Conservation (phyloP, 2,329 filamentous ascomycete species). For the Trichoderma atrobrunneum region DNA sequence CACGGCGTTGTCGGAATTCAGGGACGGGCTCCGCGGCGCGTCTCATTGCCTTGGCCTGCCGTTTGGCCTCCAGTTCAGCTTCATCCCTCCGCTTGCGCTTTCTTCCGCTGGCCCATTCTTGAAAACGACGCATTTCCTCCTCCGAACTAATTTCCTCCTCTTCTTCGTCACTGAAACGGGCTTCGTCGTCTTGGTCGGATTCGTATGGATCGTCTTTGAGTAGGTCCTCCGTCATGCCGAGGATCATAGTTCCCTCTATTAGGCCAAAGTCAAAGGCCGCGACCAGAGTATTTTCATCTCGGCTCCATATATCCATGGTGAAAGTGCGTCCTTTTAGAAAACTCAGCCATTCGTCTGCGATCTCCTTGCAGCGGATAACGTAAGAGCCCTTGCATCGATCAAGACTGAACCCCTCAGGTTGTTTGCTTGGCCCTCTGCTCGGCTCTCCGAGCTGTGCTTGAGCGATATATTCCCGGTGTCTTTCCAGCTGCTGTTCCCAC, state of each 20-base stretch:
- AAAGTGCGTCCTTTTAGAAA: neutral
- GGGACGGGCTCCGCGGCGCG: too few relatives aligned
- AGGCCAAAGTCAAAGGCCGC: neutral
- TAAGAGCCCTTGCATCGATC: neutral
- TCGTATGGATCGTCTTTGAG: neutral
- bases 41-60: too few relatives aligned
- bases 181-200: neutral
- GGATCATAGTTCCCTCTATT: neutral
- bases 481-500: neutral
- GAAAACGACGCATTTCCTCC: neutral
- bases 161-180: neutral
- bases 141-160: neutral
- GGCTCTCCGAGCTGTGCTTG: neutral
- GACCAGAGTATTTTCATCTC: neutral
- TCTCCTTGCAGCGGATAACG: neutral
- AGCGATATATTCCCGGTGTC: neutral
- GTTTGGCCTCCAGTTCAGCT: too few relatives aligned
- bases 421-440: neutral
- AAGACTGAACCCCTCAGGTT: neutral
- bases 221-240: neutral
- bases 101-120: neutral
- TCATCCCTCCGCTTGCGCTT: neutral
- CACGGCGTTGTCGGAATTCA: neutral
- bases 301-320: neutral
- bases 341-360: neutral